Percentiles rank a stretch among this genome's conserved stretches.
phyloP scores from a whole-genome alignment of 2,329 filamentous ascomycete species.

The Arthrobotrys musiformis region DNA sequence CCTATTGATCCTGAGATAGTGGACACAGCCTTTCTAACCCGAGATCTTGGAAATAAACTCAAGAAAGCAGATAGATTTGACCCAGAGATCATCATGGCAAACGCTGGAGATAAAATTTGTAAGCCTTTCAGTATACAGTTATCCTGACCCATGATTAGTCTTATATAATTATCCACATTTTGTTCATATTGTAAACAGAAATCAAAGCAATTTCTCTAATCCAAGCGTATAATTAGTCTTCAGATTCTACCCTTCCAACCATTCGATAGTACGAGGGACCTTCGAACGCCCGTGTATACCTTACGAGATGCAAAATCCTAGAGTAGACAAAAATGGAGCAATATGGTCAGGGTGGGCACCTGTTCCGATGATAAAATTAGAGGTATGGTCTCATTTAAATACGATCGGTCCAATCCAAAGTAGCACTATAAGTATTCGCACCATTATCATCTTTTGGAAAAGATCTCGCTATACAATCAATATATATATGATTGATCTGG shows the following conservation, averaged over 20 bases:
- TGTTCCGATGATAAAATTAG: slow-evolving; percentile 65
- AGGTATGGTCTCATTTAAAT: slow-evolving; percentile 62
- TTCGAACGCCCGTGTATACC: slow-evolving; percentile 73
- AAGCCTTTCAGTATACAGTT: slow-evolving; percentile 40
- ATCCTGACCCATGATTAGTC: neutral
- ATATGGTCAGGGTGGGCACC: slow-evolving; percentile 69
- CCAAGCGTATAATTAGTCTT: slow-evolving; percentile 64
- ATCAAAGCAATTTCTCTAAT: neutral
- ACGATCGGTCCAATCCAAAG: neutral
- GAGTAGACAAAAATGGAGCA: slow-evolving; percentile 63
- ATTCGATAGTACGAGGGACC: slow-evolving; percentile 73
- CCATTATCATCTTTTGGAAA: too few species aligned
- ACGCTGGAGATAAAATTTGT: slow-evolving; percentile 67
- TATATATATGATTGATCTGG: neutral
- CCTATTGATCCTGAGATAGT: neutral
- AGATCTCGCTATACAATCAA: too few species aligned
- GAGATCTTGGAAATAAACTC: neutral
- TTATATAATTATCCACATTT: neutral
- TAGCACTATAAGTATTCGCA: too few species aligned
- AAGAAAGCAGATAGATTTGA: slow-evolving; percentile 62
- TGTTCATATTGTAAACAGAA: too few species aligned
- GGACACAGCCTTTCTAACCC: neutral
- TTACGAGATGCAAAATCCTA: slow-evolving; percentile 67
- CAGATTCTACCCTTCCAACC: slow-evolving; percentile 72
- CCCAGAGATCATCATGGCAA: slow-evolving; percentile 62